Evolutionary conservation across 2,329 filamentous ascomycete genomes (phyloP).

Genomic region (Aphanocladium album): DNA sequence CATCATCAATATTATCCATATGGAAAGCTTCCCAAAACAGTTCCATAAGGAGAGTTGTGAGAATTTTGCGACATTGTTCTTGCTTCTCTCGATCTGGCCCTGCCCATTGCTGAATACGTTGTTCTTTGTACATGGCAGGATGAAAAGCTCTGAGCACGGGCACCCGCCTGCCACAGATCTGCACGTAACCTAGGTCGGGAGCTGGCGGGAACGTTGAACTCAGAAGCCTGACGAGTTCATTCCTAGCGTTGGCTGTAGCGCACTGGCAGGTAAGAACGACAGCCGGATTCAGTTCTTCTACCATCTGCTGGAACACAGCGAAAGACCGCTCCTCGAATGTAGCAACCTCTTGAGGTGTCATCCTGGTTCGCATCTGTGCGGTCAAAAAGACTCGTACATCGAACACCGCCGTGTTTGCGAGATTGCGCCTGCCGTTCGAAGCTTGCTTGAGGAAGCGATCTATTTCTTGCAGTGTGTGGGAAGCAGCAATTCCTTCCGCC

Average conservation of each 20-base stretch:
- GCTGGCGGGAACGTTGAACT: neutral
- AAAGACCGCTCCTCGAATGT: neutral
- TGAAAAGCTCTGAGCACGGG: slow-evolving; percentile 1
- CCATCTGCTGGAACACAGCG: slow-evolving; percentile 2
- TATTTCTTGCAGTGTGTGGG: neutral
- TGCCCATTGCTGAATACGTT: slow-evolving; percentile 1
- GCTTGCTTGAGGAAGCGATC: neutral
- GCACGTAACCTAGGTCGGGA: neutral
- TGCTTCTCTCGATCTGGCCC: neutral
- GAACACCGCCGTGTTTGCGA: neutral
- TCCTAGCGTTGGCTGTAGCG: neutral
- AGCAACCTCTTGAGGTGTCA: neutral
- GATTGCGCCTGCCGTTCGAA: neutral
- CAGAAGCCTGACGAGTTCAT: neutral
- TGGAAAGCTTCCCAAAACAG: neutral
- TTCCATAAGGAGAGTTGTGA: neutral
- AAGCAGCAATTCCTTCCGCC: slow-evolving; percentile 1
- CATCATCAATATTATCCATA: slow-evolving; percentile 14
- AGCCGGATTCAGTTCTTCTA: neutral
- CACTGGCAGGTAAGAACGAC: slow-evolving; percentile 5
- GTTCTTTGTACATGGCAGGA: neutral
- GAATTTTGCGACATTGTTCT: slow-evolving; percentile 1
- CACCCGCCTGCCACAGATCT: neutral
- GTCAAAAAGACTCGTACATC: slow-evolving; percentile 1
- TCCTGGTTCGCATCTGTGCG: neutral